Evolutionary conservation across 2,329 filamentous ascomycete species (phyloP).

Genomic region (Nothomitra cinnamomea): DNA sequence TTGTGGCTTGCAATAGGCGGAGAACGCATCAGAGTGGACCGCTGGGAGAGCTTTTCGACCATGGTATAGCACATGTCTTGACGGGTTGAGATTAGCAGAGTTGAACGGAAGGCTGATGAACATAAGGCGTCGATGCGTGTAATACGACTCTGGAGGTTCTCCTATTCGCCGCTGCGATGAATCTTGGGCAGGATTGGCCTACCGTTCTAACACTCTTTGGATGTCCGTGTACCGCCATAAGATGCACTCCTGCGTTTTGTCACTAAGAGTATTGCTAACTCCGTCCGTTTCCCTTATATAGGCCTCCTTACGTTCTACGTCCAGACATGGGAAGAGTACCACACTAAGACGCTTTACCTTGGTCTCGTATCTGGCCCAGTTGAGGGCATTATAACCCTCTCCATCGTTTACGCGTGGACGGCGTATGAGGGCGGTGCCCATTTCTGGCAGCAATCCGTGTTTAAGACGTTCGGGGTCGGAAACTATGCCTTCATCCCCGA

Average conservation of each 20-base stretch:
- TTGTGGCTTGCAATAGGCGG: constrained; percentile 34
- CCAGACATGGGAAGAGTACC: constrained; percentile 98
- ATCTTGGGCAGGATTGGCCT: constrained; percentile 82
- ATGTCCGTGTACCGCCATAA: constrained; percentile 32
- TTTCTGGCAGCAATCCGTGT: constrained; percentile 81
- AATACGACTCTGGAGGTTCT: constrained; percentile 91
- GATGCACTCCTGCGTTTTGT: constrained; percentile 1
- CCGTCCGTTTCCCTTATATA: constrained; percentile 20
- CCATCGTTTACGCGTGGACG: constrained; percentile 66
- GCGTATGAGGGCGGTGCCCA: constrained; percentile 72
- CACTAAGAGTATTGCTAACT: too few species aligned
- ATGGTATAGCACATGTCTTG: constrained; percentile 37
- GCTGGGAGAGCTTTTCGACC: constrained; percentile 90
- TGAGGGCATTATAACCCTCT: constrained; percentile 77
- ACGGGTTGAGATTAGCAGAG: neutral
- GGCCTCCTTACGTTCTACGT: constrained; percentile 92
- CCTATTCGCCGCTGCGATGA: constrained; percentile 82
- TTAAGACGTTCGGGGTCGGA: constrained; percentile 53
- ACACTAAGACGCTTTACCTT: constrained; percentile 87
- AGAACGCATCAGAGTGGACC: constrained; percentile 86
- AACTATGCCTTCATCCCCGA: constrained; percentile 45
- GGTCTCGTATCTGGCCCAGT: constrained; percentile 88
- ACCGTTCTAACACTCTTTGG: constrained; percentile 73
- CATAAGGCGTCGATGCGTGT: constrained; percentile 63
- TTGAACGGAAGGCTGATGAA: neutral